Evolutionary conservation across 2,329 filamentous ascomycete species (phyloP).

Genomic region (Botrytis hyacinthi): DNA sequence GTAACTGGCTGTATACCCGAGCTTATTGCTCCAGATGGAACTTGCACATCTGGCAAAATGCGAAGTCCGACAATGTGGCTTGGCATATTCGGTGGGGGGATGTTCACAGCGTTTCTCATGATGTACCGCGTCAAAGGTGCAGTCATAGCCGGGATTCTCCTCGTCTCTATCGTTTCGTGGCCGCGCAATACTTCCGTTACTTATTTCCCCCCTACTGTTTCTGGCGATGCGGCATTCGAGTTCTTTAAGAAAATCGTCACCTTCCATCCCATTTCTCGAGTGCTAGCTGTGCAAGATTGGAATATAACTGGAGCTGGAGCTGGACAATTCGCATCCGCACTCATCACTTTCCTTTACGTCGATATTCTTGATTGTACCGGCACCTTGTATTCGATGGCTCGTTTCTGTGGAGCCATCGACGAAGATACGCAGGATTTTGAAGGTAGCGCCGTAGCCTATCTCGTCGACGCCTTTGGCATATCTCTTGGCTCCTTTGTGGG

Average conservation of each 20-base stretch:
- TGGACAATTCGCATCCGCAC: slow-evolving; percentile 75
- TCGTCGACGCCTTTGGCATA: slow-evolving; percentile 77
- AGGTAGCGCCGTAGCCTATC: slow-evolving; percentile 77
- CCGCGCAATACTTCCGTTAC: slow-evolving; percentile 73
- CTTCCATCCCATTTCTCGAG: slow-evolving; percentile 73
- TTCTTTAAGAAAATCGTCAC: slow-evolving; percentile 88
- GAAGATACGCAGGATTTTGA: slow-evolving; percentile 84
- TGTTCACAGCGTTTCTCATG: slow-evolving; percentile 77
- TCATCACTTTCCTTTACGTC: slow-evolving; percentile 87
- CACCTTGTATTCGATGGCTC: slow-evolving; percentile 86
- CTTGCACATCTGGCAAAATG: slow-evolving; percentile 72
- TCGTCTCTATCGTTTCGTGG: slow-evolving; percentile 89
- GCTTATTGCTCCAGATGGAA: slow-evolving; percentile 46
- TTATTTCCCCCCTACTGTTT: slow-evolving; percentile 71
- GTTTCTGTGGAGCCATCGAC: slow-evolving; percentile 77
- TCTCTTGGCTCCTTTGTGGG: slow-evolving; percentile 78
- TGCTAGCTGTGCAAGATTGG: slow-evolving; percentile 72
- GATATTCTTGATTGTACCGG: slow-evolving; percentile 86
- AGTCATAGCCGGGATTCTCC: slow-evolving; percentile 76
- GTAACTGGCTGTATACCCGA: slow-evolving; percentile 57
- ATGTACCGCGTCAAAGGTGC: slow-evolving; percentile 85
- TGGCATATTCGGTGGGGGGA: slow-evolving; percentile 81
- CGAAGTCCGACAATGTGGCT: slow-evolving; percentile 82
- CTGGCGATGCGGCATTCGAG: slow-evolving; percentile 70
- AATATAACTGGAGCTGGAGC: slow-evolving; percentile 65